Conservation (phyloP, 345 rosid species). For the Gynandropsis gynandra region DNA sequence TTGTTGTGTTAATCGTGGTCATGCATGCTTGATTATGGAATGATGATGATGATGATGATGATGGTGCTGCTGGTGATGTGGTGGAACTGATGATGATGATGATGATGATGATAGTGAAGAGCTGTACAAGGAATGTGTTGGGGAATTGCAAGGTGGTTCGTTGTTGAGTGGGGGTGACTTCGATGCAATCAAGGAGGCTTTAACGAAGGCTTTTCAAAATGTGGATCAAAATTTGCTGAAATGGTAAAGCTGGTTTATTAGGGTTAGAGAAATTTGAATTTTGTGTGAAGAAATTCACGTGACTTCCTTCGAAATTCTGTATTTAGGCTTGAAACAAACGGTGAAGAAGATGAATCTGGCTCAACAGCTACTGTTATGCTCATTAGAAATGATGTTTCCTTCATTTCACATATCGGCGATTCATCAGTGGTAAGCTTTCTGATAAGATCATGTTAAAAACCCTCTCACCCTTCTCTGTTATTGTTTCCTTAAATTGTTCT, state of each 20-base stretch:
- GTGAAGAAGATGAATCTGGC: constrained; percentile 70
- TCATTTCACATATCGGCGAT: constrained; percentile 84
- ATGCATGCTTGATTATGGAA: constrained; percentile 9
- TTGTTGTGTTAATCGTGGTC: not conserved
- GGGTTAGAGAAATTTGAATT: constrained; percentile 12
- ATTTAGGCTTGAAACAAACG: constrained; percentile 51
- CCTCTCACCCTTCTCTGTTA: not conserved
- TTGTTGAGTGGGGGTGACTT: constrained; percentile 54
- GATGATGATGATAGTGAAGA: constrained; percentile 56
- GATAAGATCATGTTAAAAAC: not conserved
- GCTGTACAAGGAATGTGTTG: constrained; percentile 70
- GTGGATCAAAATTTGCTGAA: constrained; percentile 56
- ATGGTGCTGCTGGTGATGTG: constrained; percentile 12
- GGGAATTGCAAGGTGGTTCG: constrained; percentile 65
- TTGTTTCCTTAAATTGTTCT: not conserved
- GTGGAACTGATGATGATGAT: constrained; percentile 15
- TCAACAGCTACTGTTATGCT: constrained; percentile 80
- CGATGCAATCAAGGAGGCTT: constrained; percentile 37
- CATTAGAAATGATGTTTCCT: constrained; percentile 43
- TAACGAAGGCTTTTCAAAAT: constrained; percentile 56
- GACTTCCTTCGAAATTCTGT: not conserved
- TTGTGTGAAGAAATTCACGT: not conserved
- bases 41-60: not conserved
- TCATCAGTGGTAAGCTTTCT: constrained; percentile 54
- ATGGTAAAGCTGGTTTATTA: constrained; percentile 33